These are phyloP conservation scores for Penicillium parvum DNA, from an alignment of 495 filamentous ascomycete genomes.

Conservation along the genomic window DNA sequence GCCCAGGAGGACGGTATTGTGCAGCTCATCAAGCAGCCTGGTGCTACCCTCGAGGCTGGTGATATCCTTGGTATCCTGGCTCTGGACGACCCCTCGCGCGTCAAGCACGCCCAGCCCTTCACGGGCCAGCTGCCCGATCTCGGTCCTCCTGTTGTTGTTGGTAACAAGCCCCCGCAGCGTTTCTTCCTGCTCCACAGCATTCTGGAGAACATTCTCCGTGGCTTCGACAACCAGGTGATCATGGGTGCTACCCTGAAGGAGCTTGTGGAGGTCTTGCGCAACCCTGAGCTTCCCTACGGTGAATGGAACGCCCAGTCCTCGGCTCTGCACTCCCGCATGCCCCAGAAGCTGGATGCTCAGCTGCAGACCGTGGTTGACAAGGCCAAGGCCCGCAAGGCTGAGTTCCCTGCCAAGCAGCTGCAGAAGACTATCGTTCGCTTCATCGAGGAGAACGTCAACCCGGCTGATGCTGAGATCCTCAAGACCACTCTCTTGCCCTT, in stretches of 20 bases:
- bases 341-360: slow-evolving; percentile 77
- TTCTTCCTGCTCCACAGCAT: slow-evolving; percentile 74
- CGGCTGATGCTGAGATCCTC: slow-evolving; percentile 64
- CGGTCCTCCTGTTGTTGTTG: slow-evolving; percentile 78
- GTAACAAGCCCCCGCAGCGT: slow-evolving; percentile 86
- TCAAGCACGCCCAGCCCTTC: slow-evolving; percentile 98
- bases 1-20: slow-evolving; percentile 97
- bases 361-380: slow-evolving; percentile 82
- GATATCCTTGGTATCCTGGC: slow-evolving; percentile 98
- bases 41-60: slow-evolving; percentile 94
- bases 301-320: slow-evolving; percentile 95
- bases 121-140: slow-evolving; percentile 84
- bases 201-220: slow-evolving; percentile 83
- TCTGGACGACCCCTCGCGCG: slow-evolving; percentile 90
- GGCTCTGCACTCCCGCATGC: slow-evolving; percentile 93
- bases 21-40: slow-evolving; percentile 98
- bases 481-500: slow-evolving; percentile 74
- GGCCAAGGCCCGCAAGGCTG: slow-evolving; percentile 65
- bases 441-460: slow-evolving; percentile 76
- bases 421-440: slow-evolving; percentile 80
- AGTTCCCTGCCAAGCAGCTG: slow-evolving; percentile 91
- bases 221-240: slow-evolving; percentile 96
- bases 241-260: slow-evolving; percentile 87
- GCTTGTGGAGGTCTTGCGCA: slow-evolving; percentile 81
- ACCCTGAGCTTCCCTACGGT: slow-evolving; percentile 88